Evolutionary conservation across 2,329 filamentous ascomycete genomes (phyloP), one percentile per base, ranked within the genome.

Genomic region (Hypomyces rosellus): DNA sequence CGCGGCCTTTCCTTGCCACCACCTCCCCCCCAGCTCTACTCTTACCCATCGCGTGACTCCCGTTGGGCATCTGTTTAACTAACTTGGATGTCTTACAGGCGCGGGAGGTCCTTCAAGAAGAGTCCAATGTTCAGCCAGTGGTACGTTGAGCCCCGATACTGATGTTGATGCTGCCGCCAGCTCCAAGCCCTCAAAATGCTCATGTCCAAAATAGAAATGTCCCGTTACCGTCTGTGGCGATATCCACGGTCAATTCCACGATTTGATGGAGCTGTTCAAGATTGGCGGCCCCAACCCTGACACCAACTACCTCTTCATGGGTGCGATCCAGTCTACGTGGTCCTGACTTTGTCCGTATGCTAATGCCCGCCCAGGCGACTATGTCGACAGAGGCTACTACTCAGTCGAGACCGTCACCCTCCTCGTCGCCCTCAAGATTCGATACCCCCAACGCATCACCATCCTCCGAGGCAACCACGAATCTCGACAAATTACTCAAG

Each of bases 291-390:
- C 91, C 54, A 96, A 96, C 68, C 93, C 93, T 59, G 93, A 99
- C 72, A 97, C 93, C 66, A 97, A 97, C 77, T 97, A 97, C 73
- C 85, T 97, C 59, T 97, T 97, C 76, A 97, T 99, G 90, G 91
- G 89, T 93, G 74, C 66, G 83, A 42, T 20, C 40, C 18, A 30
- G 25, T 8, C 25, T 30, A 30, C 25, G 25, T 8, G 6, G 25
- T 30, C 25, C 25, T 30, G 25, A 30, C 25, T 30, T 30, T 3
- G 4, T 6, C 20, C 4, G 3, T 5, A 5, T 30, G 25, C 25
- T 30, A 30, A 30, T 30, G 25, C 15, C 47, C 44, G 41, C 25
- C 33, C 52, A 95, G 89, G 93, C 68, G 93, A 99, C 72, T 99
- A 97, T 67, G 93, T 99, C 65, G 93, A 99, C 71, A 85, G 93